phyloP scores from a whole-genome alignment of 352 stramenopile genomes.

The Phytophthora macrochlamydospora region DNA sequence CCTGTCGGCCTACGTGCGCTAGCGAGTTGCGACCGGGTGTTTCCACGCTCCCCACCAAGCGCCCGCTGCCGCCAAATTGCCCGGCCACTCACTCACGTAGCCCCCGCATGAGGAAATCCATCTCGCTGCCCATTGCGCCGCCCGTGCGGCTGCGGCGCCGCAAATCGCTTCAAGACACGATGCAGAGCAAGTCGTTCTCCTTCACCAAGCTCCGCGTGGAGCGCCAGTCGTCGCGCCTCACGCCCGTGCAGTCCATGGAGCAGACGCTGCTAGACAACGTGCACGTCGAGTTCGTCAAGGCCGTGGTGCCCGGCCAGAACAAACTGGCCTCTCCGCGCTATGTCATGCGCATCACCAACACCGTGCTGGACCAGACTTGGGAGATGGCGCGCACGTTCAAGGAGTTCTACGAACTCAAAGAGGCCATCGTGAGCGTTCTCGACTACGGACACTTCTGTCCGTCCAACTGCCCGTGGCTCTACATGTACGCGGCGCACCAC shows the following conservation, averaged over 20 bases:
- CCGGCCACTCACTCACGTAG: background rate
- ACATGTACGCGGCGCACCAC: constrained; percentile 79
- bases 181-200: constrained; percentile 42
- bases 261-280: constrained; percentile 76
- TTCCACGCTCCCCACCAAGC: background rate
- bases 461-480: constrained; percentile 86
- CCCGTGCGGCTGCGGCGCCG: constrained; percentile 39
- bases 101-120: constrained; percentile 39
- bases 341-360: constrained; percentile 81
- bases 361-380: constrained; percentile 70
- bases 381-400: constrained; percentile 81
- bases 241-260: constrained; percentile 51
- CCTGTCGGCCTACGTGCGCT: background rate
- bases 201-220: constrained; percentile 62
- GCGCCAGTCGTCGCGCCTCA: constrained; percentile 46
- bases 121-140: constrained; percentile 41
- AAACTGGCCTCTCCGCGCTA: constrained; percentile 75
- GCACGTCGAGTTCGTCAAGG: constrained; percentile 84
- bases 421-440: constrained; percentile 55
- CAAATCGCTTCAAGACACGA: constrained; percentile 45
- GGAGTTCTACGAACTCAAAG: constrained; percentile 84
- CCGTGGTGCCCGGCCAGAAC: constrained; percentile 65
- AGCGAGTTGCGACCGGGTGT: background rate
- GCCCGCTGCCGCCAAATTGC: background rate
- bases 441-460: constrained; percentile 82